A percentile compares a stretch with the other conserved stretches of the same genome.
Evolutionary conservation across 345 rosid genomes (phyloP).

Genomic region (Toxicodendron radicans): DNA sequence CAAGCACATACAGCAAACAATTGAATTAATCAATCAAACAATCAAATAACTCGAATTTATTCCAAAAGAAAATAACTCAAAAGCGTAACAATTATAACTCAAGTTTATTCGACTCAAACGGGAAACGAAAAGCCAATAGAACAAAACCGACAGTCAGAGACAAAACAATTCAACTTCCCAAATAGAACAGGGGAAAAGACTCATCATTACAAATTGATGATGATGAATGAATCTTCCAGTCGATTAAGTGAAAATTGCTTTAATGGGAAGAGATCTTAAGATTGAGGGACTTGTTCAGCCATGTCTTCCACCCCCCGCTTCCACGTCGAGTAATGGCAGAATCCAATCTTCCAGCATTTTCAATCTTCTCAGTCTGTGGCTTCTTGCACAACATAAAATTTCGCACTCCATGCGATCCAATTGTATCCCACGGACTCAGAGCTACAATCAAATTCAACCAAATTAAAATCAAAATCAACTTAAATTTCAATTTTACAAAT

Average conservation of each 20-base stretch:
- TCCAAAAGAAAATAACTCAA: neutral
- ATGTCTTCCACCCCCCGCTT: conserved; percentile 78
- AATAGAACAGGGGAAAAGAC: neutral
- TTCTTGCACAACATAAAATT: conserved; percentile 92
- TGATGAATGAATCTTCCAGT: conserved; percentile 2
- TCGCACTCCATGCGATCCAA: conserved; percentile 74
- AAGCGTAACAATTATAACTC: neutral
- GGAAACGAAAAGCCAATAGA: neutral
- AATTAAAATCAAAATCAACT: neutral
- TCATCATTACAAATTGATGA: neutral
- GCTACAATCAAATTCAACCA: conserved; percentile 44
- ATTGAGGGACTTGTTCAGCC: conserved; percentile 87
- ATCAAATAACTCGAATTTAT: neutral
- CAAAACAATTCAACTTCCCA: neutral
- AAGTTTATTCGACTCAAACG: neutral
- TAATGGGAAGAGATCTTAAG: conserved; percentile 72
- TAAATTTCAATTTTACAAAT: too few relatives aligned
- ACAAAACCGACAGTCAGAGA: neutral
- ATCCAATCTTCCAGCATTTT: conserved; percentile 28
- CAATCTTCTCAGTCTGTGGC: conserved; percentile 51
- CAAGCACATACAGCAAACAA: too few relatives aligned
- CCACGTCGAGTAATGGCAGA: conserved; percentile 49
- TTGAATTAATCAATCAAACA: neutral
- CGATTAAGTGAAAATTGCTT: neutral
- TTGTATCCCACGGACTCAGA: conserved; percentile 70